Conservation (phyloP, 768 basidiomycete genomes). For the Pisolithus sp. region DNA sequence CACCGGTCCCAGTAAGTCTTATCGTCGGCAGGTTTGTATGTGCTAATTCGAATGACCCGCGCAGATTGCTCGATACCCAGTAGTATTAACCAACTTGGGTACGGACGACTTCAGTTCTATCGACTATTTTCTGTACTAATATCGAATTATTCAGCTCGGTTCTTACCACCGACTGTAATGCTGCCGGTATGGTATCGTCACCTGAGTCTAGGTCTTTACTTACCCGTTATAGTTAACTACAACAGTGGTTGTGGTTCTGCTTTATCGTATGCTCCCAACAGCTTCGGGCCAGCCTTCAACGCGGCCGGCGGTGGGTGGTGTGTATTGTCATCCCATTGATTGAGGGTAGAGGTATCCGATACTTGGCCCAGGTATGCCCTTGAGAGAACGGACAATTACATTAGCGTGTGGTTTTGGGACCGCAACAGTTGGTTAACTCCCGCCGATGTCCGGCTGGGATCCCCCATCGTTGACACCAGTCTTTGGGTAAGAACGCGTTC, state of each 20-base stretch:
- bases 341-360: neutral
- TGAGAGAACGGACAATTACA: slow-evolving; percentile 27
- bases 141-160: slow-evolving; percentile 10
- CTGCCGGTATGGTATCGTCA: slow-evolving; percentile 10
- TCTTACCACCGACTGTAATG: slow-evolving; percentile 18
- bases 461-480: slow-evolving; percentile 12
- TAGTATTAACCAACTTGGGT: slow-evolving; percentile 21
- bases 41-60: neutral
- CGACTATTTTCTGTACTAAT: neutral
- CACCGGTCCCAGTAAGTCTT: slow-evolving; percentile 39
- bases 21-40: neutral
- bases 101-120: neutral
- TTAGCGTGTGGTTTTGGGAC: slow-evolving; percentile 39
- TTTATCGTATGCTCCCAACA: slow-evolving; percentile 18
- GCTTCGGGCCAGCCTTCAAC: slow-evolving; percentile 26
- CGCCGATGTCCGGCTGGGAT: slow-evolving; percentile 23
- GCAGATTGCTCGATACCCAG: slow-evolving; percentile 24
- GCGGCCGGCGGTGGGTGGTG: slow-evolving; percentile 36
- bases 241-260: slow-evolving; percentile 36
- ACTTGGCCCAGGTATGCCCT: slow-evolving; percentile 30
- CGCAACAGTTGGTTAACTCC: slow-evolving; percentile 28
- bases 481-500: slow-evolving; percentile 15
- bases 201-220: neutral
- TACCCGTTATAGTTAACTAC: slow-evolving; percentile 13
- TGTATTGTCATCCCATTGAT: neutral